Conservation (phyloP, 1,284 basidiomycete genomes). For the Rhodotorula sp. region DNA sequence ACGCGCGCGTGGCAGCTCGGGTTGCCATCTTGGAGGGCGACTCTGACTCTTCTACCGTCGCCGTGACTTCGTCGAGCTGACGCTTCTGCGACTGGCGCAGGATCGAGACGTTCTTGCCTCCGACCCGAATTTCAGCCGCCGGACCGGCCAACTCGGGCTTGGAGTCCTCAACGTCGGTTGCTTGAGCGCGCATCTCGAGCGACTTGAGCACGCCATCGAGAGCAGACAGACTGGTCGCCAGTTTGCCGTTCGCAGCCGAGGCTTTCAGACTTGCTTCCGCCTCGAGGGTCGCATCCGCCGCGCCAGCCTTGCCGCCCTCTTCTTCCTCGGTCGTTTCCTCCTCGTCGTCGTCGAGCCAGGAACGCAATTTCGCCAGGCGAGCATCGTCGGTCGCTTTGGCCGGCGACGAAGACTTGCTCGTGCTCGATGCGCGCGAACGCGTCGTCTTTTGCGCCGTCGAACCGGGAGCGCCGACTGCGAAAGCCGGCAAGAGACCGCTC, state of each 20-base stretch:
- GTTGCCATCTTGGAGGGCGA: background rate
- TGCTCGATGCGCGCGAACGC: too few species aligned
- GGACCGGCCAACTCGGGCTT: background rate
- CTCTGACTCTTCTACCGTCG: background rate
- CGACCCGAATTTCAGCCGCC: conserved; percentile 11
- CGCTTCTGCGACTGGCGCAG: conserved; percentile 21
- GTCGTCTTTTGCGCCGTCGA: background rate
- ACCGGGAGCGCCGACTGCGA: conserved; percentile 6
- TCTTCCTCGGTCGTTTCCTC: conserved; percentile 17
- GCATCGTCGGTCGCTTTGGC: background rate
- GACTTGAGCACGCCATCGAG: background rate
- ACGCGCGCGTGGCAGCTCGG: conserved; percentile 1
- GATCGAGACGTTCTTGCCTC: conserved; percentile 23
- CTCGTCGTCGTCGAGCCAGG: conserved; percentile 37
- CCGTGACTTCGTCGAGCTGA: conserved; percentile 9
- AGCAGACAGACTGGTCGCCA: background rate
- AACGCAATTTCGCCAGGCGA: conserved; percentile 19
- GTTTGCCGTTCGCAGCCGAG: conserved; percentile 1
- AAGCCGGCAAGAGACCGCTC: conserved; percentile 11
- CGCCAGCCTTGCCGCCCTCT: background rate
- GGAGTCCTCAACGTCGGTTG: background rate
- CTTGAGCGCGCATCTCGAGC: background rate
- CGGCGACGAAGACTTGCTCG: background rate
- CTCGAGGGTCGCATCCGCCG: background rate
- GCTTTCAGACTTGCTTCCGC: conserved; percentile 5